Evolutionary conservation across 2,329 filamentous ascomycete genomes (phyloP), one percentile per base, ranked within the genome.

Genomic region (Colletotrichum trifolii): DNA sequence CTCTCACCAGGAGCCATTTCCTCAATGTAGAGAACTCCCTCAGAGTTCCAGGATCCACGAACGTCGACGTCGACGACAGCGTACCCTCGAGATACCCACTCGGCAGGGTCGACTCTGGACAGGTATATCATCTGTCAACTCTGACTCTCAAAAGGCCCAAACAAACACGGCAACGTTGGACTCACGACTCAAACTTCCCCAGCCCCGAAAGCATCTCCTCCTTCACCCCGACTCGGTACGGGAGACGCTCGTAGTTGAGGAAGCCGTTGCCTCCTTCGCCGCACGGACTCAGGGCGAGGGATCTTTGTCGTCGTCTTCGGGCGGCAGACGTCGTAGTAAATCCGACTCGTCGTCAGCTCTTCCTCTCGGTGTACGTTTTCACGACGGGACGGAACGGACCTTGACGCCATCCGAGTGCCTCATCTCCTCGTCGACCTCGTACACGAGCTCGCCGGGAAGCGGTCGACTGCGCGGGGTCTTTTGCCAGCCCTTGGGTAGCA

Each of bases 261-360:
- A 79, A 66, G 2, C 74, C 75, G 9, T 72, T 76, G 57, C 76
- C 80, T 63, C 80, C 77, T 68, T 84, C 83, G n/a, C 81, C 81
- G 62, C 79, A 83, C 8, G 75, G 76, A 8, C 74, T 76, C 78
- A 79, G 83, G 46, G 73, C 73, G 1, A 83, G 67, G 38, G 83
- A 71, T 1, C 60, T 71, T 70, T 13, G 68, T 60, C 9, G 66
- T 64, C 34, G 72, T 70, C 1, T 75, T 70, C 1, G 80, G 80
- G 11, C 81, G 73, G 68, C 81, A 84, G 40, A 83, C 74, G 48
- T 83, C 81, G 6, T 73, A 72, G 66, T 81, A 82, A 1, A 83
- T 25, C 33, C 15, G 6, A 17, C n/a, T 17, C 8, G 48, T 17
- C 8, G 48, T 48, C 34, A 46, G 43, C 43, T 46, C 7, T 25